A percentile compares a stretch with the other conserved stretches of the same genome.
Conservation (phyloP, 1,139 yeast species). For the Pichia sp. region DNA sequence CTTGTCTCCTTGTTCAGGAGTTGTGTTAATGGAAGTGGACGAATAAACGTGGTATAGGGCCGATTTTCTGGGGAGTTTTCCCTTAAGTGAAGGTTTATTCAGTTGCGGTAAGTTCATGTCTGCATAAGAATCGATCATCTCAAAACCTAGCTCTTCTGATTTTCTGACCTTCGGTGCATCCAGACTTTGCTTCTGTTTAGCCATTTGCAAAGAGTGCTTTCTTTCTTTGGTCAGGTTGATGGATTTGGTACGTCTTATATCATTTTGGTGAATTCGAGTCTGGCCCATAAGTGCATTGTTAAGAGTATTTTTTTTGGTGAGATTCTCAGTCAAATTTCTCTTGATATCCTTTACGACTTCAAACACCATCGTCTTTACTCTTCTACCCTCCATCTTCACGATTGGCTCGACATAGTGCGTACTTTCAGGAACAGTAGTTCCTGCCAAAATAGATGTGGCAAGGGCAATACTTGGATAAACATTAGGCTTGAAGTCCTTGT, state of each 20-base stretch:
- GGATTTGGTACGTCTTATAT: conserved; percentile 16
- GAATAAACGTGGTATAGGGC: conserved; percentile 14
- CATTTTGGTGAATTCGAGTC: conserved; percentile 12
- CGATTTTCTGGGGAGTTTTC: conserved; percentile 1
- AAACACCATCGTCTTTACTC: conserved; percentile 72
- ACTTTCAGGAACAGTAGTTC: conserved; percentile 56
- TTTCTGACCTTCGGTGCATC: conserved; percentile 8
- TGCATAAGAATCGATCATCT: conserved; percentile 40
- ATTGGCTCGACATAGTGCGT: conserved; percentile 55
- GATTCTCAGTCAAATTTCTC: conserved; percentile 50
- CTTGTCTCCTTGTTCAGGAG: background rate
- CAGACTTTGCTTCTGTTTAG: background rate
- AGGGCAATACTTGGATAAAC: conserved; percentile 66
- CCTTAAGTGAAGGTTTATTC: conserved; percentile 23
- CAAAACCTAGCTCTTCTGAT: conserved; percentile 33
- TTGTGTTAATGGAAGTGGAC: conserved; percentile 10
- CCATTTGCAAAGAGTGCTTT: conserved; percentile 4
- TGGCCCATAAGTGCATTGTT: conserved; percentile 29
- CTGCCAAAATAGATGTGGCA: conserved; percentile 57
- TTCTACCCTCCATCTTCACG: conserved; percentile 73
- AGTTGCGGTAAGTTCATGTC: conserved; percentile 26
- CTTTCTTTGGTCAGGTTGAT: conserved; percentile 8
- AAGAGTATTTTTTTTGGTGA: conserved; percentile 54
- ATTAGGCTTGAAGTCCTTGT: conserved; percentile 65
- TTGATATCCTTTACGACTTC: conserved; percentile 63